Conservation (phyloP, 805 yeast species). For the Wickerhamomyces canadensis region DNA sequence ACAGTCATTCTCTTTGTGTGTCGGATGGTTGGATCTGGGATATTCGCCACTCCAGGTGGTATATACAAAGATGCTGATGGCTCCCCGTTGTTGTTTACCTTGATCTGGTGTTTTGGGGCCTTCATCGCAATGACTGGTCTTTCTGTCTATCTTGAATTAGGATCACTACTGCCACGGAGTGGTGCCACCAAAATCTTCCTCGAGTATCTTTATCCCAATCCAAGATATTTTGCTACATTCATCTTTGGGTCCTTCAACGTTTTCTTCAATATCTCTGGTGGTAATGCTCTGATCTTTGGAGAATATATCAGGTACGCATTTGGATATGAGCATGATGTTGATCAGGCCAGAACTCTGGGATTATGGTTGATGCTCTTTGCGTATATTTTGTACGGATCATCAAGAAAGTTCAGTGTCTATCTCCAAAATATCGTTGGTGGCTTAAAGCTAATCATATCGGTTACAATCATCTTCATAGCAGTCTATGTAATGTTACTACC, state of each 20-base stretch:
- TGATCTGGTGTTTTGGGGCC: slow-evolving; percentile 59
- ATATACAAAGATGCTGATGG: slow-evolving; percentile 52
- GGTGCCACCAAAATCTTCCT: slow-evolving; percentile 71
- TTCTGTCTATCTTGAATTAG: slow-evolving; percentile 59
- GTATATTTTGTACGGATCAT: slow-evolving; percentile 46
- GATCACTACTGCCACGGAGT: slow-evolving; percentile 60
- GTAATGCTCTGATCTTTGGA: slow-evolving; percentile 53
- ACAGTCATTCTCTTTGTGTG: slow-evolving; percentile 58
- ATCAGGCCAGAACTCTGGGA: slow-evolving; percentile 36
- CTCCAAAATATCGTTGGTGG: slow-evolving; percentile 59
- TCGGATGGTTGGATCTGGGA: slow-evolving; percentile 69
- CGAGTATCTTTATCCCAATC: slow-evolving; percentile 56
- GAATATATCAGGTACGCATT: slow-evolving; percentile 44
- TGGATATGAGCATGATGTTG: slow-evolving; percentile 31
- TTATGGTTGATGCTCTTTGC: slow-evolving; percentile 30
- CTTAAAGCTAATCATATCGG: slow-evolving; percentile 48
- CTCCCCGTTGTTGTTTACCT: slow-evolving; percentile 50
- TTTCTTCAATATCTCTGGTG: slow-evolving; percentile 47
- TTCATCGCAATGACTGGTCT: slow-evolving; percentile 57
- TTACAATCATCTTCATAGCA: slow-evolving; percentile 49
- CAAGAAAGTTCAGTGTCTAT: slow-evolving; percentile 50
- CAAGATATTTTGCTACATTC: slow-evolving; percentile 47
- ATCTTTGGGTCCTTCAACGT: slow-evolving; percentile 36
- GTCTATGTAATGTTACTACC: slow-evolving; percentile 48
- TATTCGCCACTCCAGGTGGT: slow-evolving; percentile 54